Base-by-base conservation (phyloP, 805 yeast genomes). In the Wickerhamomyces chaumierensis region DNA sequence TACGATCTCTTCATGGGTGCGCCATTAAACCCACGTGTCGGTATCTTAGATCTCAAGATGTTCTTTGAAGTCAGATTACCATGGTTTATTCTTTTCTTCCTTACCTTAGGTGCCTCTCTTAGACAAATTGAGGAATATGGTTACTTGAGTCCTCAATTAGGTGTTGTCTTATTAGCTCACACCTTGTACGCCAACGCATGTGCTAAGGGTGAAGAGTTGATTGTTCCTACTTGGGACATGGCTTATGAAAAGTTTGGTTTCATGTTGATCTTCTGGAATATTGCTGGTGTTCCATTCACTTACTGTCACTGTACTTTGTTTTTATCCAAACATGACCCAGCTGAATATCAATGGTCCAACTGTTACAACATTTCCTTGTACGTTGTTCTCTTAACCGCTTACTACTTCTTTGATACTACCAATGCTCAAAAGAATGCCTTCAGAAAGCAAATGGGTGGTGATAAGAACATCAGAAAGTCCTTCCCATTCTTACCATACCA, bases 181-280 rank as follows among this genome's bases (percentile, higher is more conserved):
- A 92, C 94, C 83, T 66, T 87, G 36, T 92, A 92, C 56, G 95
- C 95, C 44, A 90, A 92, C 56, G 96, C 96, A 3, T 90, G 97
- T 62, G 80, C 95, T 41, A 92, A 92, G 63, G 98, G 97, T 51
- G 98, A 92, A 64, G 97, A 92, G 60, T 68, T 90, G 52, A 92
- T 92, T 58, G 95, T 88, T 45, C 95, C 97, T 51, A 83, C 95
- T 16, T 92, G 98, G 97, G 98, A 92, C 61, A 90, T 92, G 96
- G 96, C 95, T 25, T 92, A 92, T 62, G 98, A 92, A 62, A 92
- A 92, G 65, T 92, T 92, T 53, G 98, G 98, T n/a, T 92, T 92
- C 69, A 88, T 92, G 97, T 74, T 92, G 48, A 77, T 88, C 51
- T 92, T 92, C 71, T 92, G 98, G 98, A 92, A 92, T 66, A 86